A percentile compares a stretch with the other conserved stretches of the same genome.
Evolutionary conservation across 2,329 filamentous ascomycete genomes (phyloP).

Genomic region (Aureobasidium lini): DNA sequence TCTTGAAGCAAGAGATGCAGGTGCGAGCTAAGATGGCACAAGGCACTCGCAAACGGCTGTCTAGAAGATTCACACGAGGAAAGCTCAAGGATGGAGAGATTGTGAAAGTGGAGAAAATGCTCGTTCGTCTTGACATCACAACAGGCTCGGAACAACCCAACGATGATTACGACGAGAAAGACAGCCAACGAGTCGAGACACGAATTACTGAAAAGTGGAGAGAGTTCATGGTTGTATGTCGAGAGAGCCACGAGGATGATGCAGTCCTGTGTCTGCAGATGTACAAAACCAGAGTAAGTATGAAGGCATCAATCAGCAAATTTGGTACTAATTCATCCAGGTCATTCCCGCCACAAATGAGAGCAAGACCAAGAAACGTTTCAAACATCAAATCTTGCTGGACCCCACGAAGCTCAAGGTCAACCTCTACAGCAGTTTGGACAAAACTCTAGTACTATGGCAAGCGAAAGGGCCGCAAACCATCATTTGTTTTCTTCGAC

Average conservation of each 20-base stretch:
- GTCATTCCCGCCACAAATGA: constrained; percentile 50
- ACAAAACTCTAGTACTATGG: constrained; percentile 61
- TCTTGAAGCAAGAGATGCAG: constrained; percentile 30
- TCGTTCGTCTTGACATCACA: constrained; percentile 52
- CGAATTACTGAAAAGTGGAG: constrained; percentile 56
- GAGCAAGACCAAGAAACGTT: constrained; percentile 48
- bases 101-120: constrained; percentile 61
- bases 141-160: constrained; percentile 41
- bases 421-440: constrained; percentile 58
- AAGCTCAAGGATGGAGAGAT: constrained; percentile 51
- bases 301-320: background rate
- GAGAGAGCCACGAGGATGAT: constrained; percentile 48
- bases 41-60: constrained; percentile 28
- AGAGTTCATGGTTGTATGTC: constrained; percentile 56
- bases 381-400: constrained; percentile 51
- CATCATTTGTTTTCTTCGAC: constrained; percentile 55
- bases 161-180: constrained; percentile 57
- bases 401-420: constrained; percentile 47
- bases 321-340: constrained; percentile 14
- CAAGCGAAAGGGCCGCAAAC: constrained; percentile 47
- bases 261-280: constrained; percentile 51
- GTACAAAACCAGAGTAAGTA: constrained; percentile 43
- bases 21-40: constrained; percentile 33
- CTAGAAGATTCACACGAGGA: constrained; percentile 31
- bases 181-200: constrained; percentile 52